Evolutionary conservation across 257 asterid genomes (phyloP).

Genomic region (Haberlea rhodopensis): DNA sequence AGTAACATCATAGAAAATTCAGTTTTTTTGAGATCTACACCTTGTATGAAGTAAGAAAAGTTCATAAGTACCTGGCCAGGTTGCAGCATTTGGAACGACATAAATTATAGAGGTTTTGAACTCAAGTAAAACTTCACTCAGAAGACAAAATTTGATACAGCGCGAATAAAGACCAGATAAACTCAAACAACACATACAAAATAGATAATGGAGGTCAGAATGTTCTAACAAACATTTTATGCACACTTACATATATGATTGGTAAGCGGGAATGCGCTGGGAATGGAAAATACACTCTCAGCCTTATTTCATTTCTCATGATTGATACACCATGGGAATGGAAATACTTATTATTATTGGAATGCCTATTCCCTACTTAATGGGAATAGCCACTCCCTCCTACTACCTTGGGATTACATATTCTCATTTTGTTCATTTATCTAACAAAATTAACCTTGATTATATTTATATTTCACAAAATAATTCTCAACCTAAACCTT

Average conservation of each 20-base stretch:
- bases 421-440: too few relatives aligned
- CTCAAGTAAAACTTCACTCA: background rate
- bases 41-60: constrained; percentile 2
- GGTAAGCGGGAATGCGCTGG: too few relatives aligned
- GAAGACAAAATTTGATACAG: background rate
- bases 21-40: constrained; percentile 8
- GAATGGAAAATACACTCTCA: too few relatives aligned
- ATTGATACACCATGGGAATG: too few relatives aligned
- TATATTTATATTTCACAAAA: too few relatives aligned
- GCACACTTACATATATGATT: background rate
- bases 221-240: background rate
- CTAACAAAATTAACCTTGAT: too few relatives aligned
- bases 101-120: constrained; percentile 1
- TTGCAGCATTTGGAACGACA: constrained; percentile 6
- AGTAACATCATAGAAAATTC: constrained; percentile 10
- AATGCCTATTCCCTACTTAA: too few relatives aligned
- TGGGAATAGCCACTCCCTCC: too few relatives aligned
- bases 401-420: too few relatives aligned
- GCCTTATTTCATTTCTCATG: too few relatives aligned
- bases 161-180: constrained; percentile 6
- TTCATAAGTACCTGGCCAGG: constrained; percentile 2
- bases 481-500: too few relatives aligned
- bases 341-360: too few relatives aligned
- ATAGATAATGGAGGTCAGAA: constrained; percentile 6
- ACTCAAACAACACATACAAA: constrained; percentile 3